Percentiles rank a stretch among this genome's conserved stretches.
Conservation (phyloP, 768 basidiomycete genomes). For the Boletus rubescentipes region DNA sequence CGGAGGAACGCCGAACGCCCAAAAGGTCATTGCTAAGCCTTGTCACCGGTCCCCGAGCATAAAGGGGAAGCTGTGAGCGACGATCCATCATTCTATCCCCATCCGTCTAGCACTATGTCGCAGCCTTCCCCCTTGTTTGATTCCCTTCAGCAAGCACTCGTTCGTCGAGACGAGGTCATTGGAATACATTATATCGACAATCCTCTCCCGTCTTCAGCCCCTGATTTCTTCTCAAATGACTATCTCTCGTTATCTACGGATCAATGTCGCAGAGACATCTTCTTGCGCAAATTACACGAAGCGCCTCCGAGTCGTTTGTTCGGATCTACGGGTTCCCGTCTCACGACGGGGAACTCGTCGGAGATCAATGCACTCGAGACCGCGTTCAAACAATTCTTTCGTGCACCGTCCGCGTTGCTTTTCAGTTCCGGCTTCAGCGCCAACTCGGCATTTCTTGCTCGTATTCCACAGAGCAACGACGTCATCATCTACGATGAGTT, state of each 20-base stretch:
- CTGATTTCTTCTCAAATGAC: conserved; percentile 50
- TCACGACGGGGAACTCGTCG: conserved; percentile 39
- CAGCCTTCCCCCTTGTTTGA: conserved; percentile 7
- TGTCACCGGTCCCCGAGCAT: background rate
- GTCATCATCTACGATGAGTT: conserved; percentile 53
- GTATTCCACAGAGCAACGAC: conserved; percentile 46
- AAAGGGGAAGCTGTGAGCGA: background rate
- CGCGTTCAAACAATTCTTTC: conserved; percentile 12
- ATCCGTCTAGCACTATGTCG: conserved; percentile 4
- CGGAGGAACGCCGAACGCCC: background rate
- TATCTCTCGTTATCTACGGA: conserved; percentile 48
- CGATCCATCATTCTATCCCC: background rate
- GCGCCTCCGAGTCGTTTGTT: conserved; percentile 27
- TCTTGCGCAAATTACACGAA: conserved; percentile 32
- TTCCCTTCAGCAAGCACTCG: conserved; percentile 15
- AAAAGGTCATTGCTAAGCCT: background rate
- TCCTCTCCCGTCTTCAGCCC: conserved; percentile 19
- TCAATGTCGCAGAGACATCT: conserved; percentile 27
- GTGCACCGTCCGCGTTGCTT: conserved; percentile 43
- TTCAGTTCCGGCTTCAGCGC: conserved; percentile 59
- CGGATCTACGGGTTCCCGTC: conserved; percentile 51
- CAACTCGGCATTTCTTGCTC: conserved; percentile 48
- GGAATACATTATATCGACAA: conserved; percentile 10
- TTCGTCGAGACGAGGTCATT: conserved; percentile 6
- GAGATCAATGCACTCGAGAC: conserved; percentile 17